Conservation (phyloP, 208 protist genomes). For the Trypanosoma scelopori region DNA sequence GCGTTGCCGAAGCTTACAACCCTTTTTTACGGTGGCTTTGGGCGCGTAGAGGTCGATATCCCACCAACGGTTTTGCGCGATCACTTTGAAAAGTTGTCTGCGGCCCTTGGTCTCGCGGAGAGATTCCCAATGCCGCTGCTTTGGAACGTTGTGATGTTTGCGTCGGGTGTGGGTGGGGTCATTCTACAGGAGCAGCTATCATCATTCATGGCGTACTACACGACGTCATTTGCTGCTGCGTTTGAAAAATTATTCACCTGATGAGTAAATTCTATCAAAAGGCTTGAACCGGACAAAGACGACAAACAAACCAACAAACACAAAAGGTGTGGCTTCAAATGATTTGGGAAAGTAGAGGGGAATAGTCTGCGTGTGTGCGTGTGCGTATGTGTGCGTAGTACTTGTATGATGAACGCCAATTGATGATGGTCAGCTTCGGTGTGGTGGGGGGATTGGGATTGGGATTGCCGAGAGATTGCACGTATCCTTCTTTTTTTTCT, state of each 20-base stretch:
- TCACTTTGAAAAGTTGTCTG: constrained; percentile 38
- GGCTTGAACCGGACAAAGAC: neutral
- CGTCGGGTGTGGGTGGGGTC: constrained; percentile 42
- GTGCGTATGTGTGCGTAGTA: no score
- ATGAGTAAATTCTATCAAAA: neutral
- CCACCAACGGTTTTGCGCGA: constrained; percentile 46
- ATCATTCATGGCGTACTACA: constrained; percentile 24
- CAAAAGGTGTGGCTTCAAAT: no score
- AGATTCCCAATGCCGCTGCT: constrained; percentile 60
- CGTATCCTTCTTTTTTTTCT: neutral
- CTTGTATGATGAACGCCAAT: no score
- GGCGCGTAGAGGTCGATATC: constrained; percentile 77
- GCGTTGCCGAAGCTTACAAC: constrained; percentile 1
- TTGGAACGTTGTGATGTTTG: constrained; percentile 75
- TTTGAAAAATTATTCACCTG: constrained; percentile 19
- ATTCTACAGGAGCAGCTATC: constrained; percentile 22
- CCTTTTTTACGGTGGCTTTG: constrained; percentile 67
- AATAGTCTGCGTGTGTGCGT: no score
- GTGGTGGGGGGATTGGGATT: no score
- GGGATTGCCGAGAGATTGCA: no score
- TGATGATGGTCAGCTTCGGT: no score
- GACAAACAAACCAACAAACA: no score
- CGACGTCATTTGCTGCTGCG: constrained; percentile 24
- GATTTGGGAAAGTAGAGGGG: no score
- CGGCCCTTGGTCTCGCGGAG: constrained; percentile 41